Base-by-base conservation (phyloP, 2,329 filamentous ascomycete genomes). In the Dendrostoma leiphaemia region DNA sequence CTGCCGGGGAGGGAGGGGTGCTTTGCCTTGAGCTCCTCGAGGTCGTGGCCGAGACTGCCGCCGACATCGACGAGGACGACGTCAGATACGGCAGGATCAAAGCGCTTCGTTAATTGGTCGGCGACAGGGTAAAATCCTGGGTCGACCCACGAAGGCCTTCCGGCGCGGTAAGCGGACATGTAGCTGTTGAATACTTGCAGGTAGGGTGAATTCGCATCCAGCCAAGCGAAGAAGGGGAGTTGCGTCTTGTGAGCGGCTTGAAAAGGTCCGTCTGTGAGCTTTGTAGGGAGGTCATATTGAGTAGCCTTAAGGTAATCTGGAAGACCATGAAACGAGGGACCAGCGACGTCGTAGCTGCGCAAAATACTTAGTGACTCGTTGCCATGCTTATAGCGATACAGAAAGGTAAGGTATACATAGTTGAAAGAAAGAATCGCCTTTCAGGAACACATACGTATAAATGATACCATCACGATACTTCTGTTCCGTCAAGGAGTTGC, bases 81-180 rank as follows among this genome's bases (percentile, higher is more conserved):
- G 24, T 48, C 46, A n/a, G n/a, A n/a, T n/a, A n/a, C n/a, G n/a
- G n/a, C n/a, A n/a, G 45, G 19, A 7, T 61, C 41, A 17, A 43
- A 51, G 15, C 28, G 37, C 17, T 32, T 17, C 10, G 19, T 24
- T 4, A 59, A 38, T 6, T 51, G 53, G 21, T 58, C 48, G 12
- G 26, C 9, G 6, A 56, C 38, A 3, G 56, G 56, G 32, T 41
- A 58, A 49, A 69, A 67, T 4, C 62, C 65, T 6, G 62, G 57
- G 48, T 71, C 70, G 32, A 63, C 64, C 71, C 69, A 74, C 6
- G 67, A 65, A 15, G 65, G 61, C 48, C 71, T 71, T 6, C 70
- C 71, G 3, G 65, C 66, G 17, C 68, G 65, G 53, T 73, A 72
- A 7, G 68, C 67, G 2, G 60, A 60, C 70, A 74, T 73, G 53